A percentile compares a stretch with the other conserved stretches of the same genome.
Evolutionary conservation across 179 eudicot species (phyloP).

Genomic region (Drosera spatulata): DNA sequence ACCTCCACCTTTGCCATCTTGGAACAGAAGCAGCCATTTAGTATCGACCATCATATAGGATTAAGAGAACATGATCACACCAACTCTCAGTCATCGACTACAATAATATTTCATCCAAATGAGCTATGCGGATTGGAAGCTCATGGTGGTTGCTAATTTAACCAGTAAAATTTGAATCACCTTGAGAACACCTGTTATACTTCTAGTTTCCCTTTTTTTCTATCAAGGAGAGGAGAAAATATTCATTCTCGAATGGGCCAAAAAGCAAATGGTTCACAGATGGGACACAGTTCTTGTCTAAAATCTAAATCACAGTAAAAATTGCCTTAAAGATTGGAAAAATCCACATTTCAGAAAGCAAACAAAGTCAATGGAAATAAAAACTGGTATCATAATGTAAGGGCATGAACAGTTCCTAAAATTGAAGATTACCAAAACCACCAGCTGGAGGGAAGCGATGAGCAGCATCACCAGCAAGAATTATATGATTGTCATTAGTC

Average conservation of each 20-base stretch:
- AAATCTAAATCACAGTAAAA: no score
- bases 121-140: no score
- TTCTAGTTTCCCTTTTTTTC: no score
- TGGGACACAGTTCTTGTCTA: no score
- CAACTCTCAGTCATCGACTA: background rate
- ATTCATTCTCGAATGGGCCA: no score
- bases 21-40: background rate
- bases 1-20: background rate
- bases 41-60: background rate
- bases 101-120: no score
- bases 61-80: background rate
- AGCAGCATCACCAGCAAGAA: conserved; percentile 93
- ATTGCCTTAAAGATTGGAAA: no score
- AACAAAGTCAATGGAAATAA: background rate
- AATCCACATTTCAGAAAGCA: background rate
- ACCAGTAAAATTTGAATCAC: no score
- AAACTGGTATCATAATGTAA: background rate
- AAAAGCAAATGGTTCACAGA: no score
- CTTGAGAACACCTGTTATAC: no score
- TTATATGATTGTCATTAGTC: conserved; percentile 40
- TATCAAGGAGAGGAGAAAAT: no score
- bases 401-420: background rate
- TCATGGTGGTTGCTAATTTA: no score
- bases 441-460: conserved; percentile 99
- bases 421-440: conserved; percentile 67